phyloP scores from a whole-genome alignment of 73 alveolate genomes.

The Blepharisma stoltei region DNA sequence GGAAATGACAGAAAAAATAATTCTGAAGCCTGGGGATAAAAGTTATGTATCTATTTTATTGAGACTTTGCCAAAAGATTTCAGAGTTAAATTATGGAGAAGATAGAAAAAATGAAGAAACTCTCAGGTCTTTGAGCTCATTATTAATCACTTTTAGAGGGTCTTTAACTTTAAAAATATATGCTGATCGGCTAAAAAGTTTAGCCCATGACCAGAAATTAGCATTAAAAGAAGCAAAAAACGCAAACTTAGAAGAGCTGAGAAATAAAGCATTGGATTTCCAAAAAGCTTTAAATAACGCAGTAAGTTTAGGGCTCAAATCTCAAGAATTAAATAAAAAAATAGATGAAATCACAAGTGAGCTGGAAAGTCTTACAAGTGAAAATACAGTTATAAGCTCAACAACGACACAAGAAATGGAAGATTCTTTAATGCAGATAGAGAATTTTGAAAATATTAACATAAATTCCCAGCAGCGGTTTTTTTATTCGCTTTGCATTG shows the following conservation, averaged over 20 bases:
- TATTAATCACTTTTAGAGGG: neutral
- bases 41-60: neutral
- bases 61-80: constrained; percentile 10
- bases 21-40: constrained; percentile 20
- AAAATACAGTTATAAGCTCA: neutral
- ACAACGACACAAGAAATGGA: constrained; percentile 2
- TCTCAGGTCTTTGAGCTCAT: neutral
- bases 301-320: neutral
- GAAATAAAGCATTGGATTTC: neutral
- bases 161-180: neutral
- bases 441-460: too few species aligned
- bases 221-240: constrained; percentile 1
- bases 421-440: neutral
- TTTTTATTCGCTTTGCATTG: constrained; percentile 13
- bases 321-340: neutral
- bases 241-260: neutral
- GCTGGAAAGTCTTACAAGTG: constrained; percentile 7
- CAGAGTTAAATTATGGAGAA: neutral
- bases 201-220: neutral
- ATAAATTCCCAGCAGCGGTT: neutral
- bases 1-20: neutral
- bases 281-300: too few species aligned
- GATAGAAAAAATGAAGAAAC: neutral
- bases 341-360: constrained; percentile 20
- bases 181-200: constrained; percentile 13